Percentiles rank a stretch among this genome's conserved stretches.
These are phyloP conservation scores for Termitomyces bulborhizus DNA, from an alignment of 768 basidiomycete genomes.

Conservation along the genomic window DNA sequence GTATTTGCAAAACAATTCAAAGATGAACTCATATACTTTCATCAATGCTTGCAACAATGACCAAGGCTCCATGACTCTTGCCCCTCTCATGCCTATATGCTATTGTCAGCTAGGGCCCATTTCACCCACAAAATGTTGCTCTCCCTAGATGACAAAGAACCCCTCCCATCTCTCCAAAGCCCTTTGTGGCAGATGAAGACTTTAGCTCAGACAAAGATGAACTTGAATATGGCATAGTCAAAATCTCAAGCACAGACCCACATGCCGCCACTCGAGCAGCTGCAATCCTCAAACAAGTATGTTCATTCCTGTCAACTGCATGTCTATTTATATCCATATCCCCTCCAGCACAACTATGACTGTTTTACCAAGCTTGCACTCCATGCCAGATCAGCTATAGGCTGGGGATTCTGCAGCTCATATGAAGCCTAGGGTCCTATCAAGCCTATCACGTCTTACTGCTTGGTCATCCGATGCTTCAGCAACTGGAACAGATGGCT, in stretches of 20 bases:
- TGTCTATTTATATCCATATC: not conserved
- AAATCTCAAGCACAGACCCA: conserved; percentile 82
- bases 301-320: conserved; percentile 15
- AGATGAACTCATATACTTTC: no score
- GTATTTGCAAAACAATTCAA: no score
- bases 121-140: conserved; percentile 15
- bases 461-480: no score
- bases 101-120: no score
- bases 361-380: conserved; percentile 53
- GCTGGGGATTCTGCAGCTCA: no score
- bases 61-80: no score
- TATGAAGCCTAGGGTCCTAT: no score
- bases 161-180: not conserved
- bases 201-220: conserved; percentile 31
- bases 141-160: not conserved
- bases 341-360: conserved; percentile 75
- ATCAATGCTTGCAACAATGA: no score
- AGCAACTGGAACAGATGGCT: no score
- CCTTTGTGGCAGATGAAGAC: conserved; percentile 17
- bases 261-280: conserved; percentile 87
- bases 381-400: not conserved
- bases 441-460: no score
- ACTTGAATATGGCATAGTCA: conserved; percentile 56
- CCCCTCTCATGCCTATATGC: no score
- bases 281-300: conserved; percentile 85